A percentile compares a stretch with the other conserved stretches of the same genome.
Evolutionary conservation across 768 basidiomycete species (phyloP).

Genomic region (Hortiboletus campestris): DNA sequence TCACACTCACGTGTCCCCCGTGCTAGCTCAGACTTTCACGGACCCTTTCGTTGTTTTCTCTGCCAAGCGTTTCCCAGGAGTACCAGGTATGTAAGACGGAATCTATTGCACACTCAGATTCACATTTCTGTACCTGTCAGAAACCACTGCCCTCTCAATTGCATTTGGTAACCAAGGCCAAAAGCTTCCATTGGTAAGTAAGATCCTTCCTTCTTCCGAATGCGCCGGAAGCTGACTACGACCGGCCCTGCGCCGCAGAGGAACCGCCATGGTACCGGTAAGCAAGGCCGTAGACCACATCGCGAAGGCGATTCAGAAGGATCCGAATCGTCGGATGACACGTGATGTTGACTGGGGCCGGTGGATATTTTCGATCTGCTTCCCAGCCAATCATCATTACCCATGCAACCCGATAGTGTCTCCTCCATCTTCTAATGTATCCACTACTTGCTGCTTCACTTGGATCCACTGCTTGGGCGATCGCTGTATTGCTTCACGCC

Average conservation of each 20-base stretch:
- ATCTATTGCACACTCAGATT: constrained; percentile 14
- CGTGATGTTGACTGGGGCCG: constrained; percentile 22
- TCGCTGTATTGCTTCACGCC: constrained; percentile 16
- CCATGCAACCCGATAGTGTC: constrained; percentile 20
- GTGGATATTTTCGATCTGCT: constrained; percentile 12
- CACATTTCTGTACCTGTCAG: constrained; percentile 37
- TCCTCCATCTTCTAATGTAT: constrained; percentile 27
- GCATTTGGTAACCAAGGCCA: constrained; percentile 89
- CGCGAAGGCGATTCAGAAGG: constrained; percentile 58
- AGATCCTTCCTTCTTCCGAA: constrained; percentile 33
- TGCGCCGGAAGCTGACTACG: constrained; percentile 20
- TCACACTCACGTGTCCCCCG: constrained; percentile 66
- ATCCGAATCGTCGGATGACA: constrained; percentile 68
- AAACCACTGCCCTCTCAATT: constrained; percentile 87
- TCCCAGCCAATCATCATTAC: constrained; percentile 19
- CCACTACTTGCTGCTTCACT: constrained; percentile 16
- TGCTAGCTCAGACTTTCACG: constrained; percentile 82
- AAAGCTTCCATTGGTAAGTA: constrained; percentile 81
- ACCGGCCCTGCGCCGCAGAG: constrained; percentile 46
- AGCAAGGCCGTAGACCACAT: constrained; percentile 54
- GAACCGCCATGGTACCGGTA: constrained; percentile 75
- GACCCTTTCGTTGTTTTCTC: constrained; percentile 85
- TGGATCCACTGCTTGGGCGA: constrained; percentile 20
- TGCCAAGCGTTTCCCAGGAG: constrained; percentile 93
- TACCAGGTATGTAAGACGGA: constrained; percentile 61